phyloP scores from a whole-genome alignment of 495 filamentous ascomycete genomes.

The Opeltia flavorubescens region DNA sequence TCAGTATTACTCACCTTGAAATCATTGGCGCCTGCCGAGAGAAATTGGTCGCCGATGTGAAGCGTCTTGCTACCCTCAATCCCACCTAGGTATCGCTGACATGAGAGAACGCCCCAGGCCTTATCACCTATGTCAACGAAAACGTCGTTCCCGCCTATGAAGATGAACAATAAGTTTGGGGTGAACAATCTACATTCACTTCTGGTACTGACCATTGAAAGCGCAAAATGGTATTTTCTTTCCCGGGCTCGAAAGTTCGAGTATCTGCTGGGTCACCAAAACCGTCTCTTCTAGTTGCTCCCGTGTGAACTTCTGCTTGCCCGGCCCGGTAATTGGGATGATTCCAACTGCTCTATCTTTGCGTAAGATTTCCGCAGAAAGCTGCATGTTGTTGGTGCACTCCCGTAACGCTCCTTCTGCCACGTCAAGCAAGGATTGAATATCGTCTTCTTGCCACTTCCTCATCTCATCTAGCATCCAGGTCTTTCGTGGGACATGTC shows the following conservation, averaged over 20 bases:
- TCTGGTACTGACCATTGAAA: constrained; percentile 56
- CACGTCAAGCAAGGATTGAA: constrained; percentile 65
- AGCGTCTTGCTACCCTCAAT: constrained; percentile 52
- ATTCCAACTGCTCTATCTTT: constrained; percentile 94
- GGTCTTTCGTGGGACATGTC: constrained; percentile 47
- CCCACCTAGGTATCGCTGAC: constrained; percentile 79
- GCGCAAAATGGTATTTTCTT: constrained; percentile 80
- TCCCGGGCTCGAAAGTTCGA: constrained; percentile 64
- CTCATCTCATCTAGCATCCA: constrained; percentile 86
- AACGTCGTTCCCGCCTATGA: constrained; percentile 68
- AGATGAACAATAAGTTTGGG: neutral
- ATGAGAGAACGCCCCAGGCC: constrained; percentile 80
- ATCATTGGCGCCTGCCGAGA: constrained; percentile 90
- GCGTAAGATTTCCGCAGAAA: constrained; percentile 64
- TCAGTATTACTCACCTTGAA: constrained; percentile 50
- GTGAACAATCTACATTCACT: no score
- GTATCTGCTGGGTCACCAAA: constrained; percentile 76
- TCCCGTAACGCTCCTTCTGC: constrained; percentile 73
- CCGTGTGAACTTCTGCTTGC: constrained; percentile 51
- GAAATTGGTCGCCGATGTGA: constrained; percentile 91
- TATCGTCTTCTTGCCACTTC: constrained; percentile 66
- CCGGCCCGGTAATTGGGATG: constrained; percentile 40
- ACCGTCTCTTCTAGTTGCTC: constrained; percentile 95
- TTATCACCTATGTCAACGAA: constrained; percentile 99
- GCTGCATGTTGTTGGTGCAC: constrained; percentile 57